Conservation (phyloP, 306 rosid genomes). For the Hippophae tibetana region DNA sequence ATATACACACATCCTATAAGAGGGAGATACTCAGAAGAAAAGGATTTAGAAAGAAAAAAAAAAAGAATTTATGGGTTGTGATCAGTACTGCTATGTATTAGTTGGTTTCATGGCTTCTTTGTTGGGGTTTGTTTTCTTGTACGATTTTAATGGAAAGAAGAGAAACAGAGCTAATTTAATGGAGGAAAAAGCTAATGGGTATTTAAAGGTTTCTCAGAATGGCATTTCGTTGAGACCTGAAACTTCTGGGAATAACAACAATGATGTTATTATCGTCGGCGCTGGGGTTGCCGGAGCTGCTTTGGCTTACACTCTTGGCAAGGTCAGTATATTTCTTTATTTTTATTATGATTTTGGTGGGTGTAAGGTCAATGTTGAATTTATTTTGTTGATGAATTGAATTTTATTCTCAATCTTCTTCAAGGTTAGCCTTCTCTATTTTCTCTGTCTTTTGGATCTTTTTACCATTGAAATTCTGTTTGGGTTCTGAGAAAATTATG, state of each 20-base stretch:
- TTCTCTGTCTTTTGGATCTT: no score
- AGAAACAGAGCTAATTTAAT: constrained; percentile 14
- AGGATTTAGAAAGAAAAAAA: background rate
- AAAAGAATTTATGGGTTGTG: constrained; percentile 29
- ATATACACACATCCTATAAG: no score
- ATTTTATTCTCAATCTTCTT: no score
- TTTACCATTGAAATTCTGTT: no score
- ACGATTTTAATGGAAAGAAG: constrained; percentile 23
- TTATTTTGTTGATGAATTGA: background rate
- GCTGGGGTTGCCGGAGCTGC: constrained; percentile 97
- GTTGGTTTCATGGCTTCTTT: constrained; percentile 38
- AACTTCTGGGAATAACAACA: background rate
- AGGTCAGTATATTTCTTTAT: constrained; percentile 25
- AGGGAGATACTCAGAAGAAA: background rate
- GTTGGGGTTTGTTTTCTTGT: constrained; percentile 30
- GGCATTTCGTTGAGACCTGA: constrained; percentile 2
- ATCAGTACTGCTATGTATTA: constrained; percentile 17
- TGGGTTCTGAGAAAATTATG: no score
- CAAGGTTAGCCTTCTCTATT: no score
- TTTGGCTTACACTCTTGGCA: constrained; percentile 79
- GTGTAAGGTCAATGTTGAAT: background rate
- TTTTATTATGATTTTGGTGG: background rate
- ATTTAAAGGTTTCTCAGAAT: background rate
- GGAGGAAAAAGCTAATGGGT: constrained; percentile 11
- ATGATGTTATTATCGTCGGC: constrained; percentile 65